These are phyloP conservation scores for Scalesia atractyloides DNA, from an alignment of 129 eudicot genomes.

Conservation along the genomic window DNA sequence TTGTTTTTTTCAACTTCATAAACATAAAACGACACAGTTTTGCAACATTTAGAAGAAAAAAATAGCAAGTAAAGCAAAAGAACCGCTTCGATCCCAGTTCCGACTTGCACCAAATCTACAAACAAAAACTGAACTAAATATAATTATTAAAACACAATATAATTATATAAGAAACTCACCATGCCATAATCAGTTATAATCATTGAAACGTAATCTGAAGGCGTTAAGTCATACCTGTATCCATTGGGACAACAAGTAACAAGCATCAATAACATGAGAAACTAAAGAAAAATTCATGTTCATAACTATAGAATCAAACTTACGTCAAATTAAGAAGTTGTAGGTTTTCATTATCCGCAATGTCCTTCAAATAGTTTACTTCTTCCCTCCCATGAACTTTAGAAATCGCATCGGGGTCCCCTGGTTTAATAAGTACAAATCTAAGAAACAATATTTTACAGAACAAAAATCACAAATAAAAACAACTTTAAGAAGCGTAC, in stretches of 20 bases:
- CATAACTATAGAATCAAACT: slow-evolving; percentile 19
- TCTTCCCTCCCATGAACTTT: slow-evolving; percentile 74
- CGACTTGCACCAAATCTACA: too few species aligned
- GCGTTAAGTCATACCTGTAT: slow-evolving; percentile 87
- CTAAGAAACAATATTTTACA: neutral
- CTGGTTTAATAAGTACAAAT: slow-evolving; percentile 37
- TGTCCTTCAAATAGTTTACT: slow-evolving; percentile 58
- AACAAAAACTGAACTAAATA: neutral
- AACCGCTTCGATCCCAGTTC: too few species aligned
- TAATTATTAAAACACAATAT: neutral
- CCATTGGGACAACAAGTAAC: slow-evolving; percentile 6
- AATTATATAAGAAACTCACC: slow-evolving; percentile 55
- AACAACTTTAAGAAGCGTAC: slow-evolving; percentile 41
- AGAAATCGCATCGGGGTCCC: slow-evolving; percentile 80
- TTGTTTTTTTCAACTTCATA: too few species aligned
- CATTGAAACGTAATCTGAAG: slow-evolving; percentile 91
- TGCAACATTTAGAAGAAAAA: too few species aligned
- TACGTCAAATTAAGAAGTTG: slow-evolving; percentile 84
- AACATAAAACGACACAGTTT: too few species aligned
- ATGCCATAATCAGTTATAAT: slow-evolving; percentile 92
- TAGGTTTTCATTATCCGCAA: slow-evolving; percentile 61
- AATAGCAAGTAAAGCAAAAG: too few species aligned
- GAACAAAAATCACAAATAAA: neutral
- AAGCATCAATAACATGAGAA: slow-evolving; percentile 7
- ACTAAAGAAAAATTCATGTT: neutral